phyloP scores from a whole-genome alignment of 495 filamentous ascomycete species.

The Cladorrhinum samala region DNA sequence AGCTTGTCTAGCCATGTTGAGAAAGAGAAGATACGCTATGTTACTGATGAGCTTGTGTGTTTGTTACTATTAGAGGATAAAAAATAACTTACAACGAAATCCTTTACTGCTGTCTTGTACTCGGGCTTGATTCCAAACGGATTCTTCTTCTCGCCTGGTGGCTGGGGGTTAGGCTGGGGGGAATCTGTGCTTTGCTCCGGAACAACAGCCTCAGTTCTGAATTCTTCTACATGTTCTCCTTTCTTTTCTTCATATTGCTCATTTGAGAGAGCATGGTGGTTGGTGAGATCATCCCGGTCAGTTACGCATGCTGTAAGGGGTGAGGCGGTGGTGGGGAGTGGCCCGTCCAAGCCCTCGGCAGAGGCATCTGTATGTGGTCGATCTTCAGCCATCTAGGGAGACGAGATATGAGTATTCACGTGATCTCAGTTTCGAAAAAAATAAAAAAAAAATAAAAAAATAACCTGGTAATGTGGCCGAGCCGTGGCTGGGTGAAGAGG shows the following conservation, averaged over 20 bases:
- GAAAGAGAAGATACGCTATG: conserved; percentile 45
- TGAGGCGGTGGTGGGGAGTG: not conserved
- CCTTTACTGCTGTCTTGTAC: conserved; percentile 24
- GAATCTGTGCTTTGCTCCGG: not conserved
- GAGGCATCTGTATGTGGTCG: not conserved
- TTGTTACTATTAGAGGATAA: not conserved
- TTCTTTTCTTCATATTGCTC: not conserved
- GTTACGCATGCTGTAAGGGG: not conserved
- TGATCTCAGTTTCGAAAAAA: not conserved
- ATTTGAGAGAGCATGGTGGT: not conserved
- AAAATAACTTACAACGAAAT: conserved; percentile 26
- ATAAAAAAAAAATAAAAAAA: not conserved
- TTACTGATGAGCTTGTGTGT: conserved; percentile 6
- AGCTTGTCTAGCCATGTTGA: conserved; percentile 41
- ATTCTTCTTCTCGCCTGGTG: conserved; percentile 15
- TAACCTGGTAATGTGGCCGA: not conserved
- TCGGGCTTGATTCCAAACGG: conserved; percentile 18
- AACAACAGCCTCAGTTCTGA: not conserved
- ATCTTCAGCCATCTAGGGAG: not conserved
- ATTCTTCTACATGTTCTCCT: not conserved
- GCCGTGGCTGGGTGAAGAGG: too few relatives aligned
- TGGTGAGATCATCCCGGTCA: not conserved
- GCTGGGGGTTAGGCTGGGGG: not conserved
- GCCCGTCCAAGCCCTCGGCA: not conserved
- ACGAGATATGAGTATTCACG: not conserved